Evolutionary conservation across 345 rosid genomes (phyloP).

Genomic region (sweet orange (Citrus sinensis)): DNA sequence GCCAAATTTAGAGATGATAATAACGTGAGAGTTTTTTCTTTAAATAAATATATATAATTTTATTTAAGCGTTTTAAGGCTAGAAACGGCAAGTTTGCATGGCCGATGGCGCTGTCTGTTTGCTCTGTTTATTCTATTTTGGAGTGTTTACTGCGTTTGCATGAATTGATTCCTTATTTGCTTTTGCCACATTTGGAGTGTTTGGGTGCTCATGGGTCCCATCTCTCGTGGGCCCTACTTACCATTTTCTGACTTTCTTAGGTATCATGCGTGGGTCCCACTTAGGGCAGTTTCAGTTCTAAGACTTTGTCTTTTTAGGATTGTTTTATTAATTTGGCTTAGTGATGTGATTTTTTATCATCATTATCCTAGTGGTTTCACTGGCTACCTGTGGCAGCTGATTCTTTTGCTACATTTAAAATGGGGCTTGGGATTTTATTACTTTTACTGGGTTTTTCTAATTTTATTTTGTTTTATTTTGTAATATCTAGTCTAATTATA

Average conservation of each 20-base stretch:
- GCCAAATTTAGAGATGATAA: constrained; percentile 43
- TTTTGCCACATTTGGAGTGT: constrained; percentile 44
- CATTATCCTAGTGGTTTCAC: neutral
- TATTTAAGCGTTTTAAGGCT: constrained; percentile 23
- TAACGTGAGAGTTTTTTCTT: neutral
- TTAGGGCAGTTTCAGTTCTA: neutral
- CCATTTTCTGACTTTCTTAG: neutral
- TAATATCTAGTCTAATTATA: neutral
- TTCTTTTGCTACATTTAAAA: neutral
- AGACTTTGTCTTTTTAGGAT: neutral
- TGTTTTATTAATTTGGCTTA: neutral
- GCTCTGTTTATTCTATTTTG: constrained; percentile 34
- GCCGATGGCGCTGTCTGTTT: constrained; percentile 43
- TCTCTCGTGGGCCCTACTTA: constrained; percentile 13
- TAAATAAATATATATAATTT: neutral
- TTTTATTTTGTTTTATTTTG: neutral
- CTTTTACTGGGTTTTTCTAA: neutral
- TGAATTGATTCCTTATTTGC: constrained; percentile 34
- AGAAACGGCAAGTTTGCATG: constrained; percentile 68
- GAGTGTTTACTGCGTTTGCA: constrained; percentile 4
- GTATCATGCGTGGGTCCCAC: constrained; percentile 1
- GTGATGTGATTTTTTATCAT: neutral
- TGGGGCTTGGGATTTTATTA: neutral
- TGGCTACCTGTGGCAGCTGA: neutral
- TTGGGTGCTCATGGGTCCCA: constrained; percentile 23